These are phyloP conservation scores for Piper longum DNA, from an alignment of 164 flowering plant genomes.

Conservation along the genomic window DNA sequence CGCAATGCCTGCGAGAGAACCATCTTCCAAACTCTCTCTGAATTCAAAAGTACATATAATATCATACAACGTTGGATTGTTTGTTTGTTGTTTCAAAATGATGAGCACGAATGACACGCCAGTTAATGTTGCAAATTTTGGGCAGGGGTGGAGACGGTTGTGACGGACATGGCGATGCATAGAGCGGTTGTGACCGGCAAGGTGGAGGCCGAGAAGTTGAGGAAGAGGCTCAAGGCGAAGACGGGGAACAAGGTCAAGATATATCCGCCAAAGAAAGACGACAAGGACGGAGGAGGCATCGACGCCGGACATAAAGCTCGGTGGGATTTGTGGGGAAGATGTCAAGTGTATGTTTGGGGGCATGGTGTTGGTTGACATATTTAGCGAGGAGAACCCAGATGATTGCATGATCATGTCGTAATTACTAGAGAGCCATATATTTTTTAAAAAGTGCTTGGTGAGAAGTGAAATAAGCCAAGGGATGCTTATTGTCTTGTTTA, in stretches of 20 bases:
- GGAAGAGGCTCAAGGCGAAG: conserved; percentile 57
- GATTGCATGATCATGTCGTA: conserved; percentile 42
- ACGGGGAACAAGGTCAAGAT: conserved; percentile 55
- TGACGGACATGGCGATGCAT: conserved; percentile 47
- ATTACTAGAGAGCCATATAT: not conserved
- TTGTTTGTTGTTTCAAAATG: not conserved
- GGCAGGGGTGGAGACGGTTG: conserved; percentile 53
- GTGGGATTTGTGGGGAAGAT: not conserved
- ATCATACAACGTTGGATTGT: too few species aligned
- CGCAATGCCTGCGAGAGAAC: conserved; percentile 63
- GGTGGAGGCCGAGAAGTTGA: conserved; percentile 35
- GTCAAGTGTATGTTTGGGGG: conserved; percentile 9
- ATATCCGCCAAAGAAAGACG: not conserved
- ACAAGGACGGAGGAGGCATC: conserved; percentile 1
- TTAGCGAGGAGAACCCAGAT: conserved; percentile 71
- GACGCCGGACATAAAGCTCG: not conserved
- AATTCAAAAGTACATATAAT: conserved; percentile 31
- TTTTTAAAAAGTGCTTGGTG: not conserved
- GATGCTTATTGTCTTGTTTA: too few species aligned
- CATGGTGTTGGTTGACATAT: conserved; percentile 24
- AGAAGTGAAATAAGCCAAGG: not conserved
- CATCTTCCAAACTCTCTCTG: conserved; percentile 39
- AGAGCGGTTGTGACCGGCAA: conserved; percentile 34
- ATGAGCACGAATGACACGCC: too few species aligned
- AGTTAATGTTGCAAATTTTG: not conserved